These are phyloP conservation scores for Spergularia marina DNA, from an alignment of 148 eudicot genomes.

Conservation along the genomic window DNA sequence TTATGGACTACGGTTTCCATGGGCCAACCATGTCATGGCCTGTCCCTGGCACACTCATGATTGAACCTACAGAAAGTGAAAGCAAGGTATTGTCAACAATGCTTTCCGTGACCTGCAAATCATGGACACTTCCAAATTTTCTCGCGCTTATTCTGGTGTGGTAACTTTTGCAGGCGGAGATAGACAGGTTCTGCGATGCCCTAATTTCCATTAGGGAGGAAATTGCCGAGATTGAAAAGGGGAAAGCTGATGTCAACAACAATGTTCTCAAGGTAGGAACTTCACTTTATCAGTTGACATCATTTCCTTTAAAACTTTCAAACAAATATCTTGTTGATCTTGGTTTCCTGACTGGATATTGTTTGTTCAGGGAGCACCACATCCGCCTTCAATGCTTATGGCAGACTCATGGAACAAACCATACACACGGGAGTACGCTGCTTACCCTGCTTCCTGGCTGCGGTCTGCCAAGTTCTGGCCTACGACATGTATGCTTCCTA, in stretches of 20 bases:
- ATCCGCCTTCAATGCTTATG: conserved; percentile 90
- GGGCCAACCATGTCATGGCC: conserved; percentile 99
- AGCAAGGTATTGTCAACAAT: conserved; percentile 62
- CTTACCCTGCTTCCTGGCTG: conserved; percentile 94
- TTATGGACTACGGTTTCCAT: conserved; percentile 97
- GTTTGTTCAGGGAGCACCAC: conserved; percentile 87
- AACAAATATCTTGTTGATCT: not conserved
- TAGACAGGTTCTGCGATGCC: conserved; percentile 93
- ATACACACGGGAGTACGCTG: conserved; percentile 94
- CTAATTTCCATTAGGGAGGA: conserved; percentile 95
- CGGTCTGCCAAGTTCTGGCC: conserved; percentile 95
- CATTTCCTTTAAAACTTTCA: not conserved
- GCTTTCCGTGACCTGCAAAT: not conserved
- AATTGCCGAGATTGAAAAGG: conserved; percentile 83
- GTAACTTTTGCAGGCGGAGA: conserved; percentile 61
- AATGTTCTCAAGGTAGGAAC: conserved; percentile 86
- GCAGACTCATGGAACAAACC: conserved; percentile 94
- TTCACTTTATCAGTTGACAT: not conserved
- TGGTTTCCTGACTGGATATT: not conserved
- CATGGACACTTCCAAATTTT: not conserved
- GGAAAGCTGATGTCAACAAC: conserved; percentile 74
- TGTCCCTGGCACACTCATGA: conserved; percentile 98
- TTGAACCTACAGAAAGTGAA: conserved; percentile 99
- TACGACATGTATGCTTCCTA: conserved; percentile 56
- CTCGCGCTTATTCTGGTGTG: conserved; percentile 5